Evolutionary conservation across 179 eudicot species (phyloP).

Genomic region (Patellifolia procumbens): DNA sequence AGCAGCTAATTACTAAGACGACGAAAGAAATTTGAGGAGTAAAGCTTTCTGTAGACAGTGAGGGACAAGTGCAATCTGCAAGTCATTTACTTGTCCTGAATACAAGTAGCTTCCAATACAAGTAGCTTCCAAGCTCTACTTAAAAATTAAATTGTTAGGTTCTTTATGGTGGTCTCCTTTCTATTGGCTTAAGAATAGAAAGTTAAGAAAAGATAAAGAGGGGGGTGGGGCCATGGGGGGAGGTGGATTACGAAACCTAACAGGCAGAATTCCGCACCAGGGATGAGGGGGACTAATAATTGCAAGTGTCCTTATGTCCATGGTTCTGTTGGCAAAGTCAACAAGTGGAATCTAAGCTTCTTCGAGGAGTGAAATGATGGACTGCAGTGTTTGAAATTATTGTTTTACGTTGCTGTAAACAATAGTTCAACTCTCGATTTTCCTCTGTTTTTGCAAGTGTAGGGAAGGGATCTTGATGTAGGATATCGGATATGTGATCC

Average conservation of each 20-base stretch:
- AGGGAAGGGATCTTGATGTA: not conserved
- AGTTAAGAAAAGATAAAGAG: not conserved
- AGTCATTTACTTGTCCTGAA: not conserved
- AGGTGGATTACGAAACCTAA: not conserved
- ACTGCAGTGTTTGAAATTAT: not conserved
- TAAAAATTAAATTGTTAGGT: too few relatives aligned
- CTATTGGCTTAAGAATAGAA: not conserved
- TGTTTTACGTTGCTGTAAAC: not conserved
- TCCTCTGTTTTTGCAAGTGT: not conserved
- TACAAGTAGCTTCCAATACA: not conserved
- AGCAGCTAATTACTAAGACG: not conserved
- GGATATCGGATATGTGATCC: not conserved
- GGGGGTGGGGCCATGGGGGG: not conserved
- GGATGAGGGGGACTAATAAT: not conserved
- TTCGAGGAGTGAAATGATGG: not conserved
- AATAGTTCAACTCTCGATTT: not conserved
- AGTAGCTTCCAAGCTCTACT: not conserved
- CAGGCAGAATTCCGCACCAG: not conserved
- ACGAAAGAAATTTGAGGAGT: not conserved
- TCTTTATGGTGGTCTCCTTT: too few relatives aligned
- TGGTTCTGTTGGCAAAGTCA: too few relatives aligned
- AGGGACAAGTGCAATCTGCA: not conserved
- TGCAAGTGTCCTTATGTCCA: too few relatives aligned
- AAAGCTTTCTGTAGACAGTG: not conserved
- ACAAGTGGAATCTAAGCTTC: not conserved